Evolutionary conservation across 179 eudicot genomes (phyloP).

Genomic region (Pouteria campechiana): DNA sequence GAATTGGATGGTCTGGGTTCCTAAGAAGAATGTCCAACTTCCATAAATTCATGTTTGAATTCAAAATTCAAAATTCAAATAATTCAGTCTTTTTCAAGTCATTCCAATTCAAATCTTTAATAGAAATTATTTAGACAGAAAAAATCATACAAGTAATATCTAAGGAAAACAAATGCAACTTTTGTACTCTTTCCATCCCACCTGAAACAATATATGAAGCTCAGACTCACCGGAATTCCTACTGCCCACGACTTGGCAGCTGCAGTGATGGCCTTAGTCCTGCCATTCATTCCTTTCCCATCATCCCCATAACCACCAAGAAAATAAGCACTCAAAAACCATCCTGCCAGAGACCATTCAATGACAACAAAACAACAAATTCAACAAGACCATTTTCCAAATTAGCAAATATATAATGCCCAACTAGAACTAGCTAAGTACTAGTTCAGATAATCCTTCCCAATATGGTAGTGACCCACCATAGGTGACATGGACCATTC

Average conservation of each 20-base stretch:
- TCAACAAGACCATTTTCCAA: constrained; percentile 1
- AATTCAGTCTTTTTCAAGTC: too few species aligned
- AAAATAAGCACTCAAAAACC: constrained; percentile 91
- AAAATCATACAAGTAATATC: background rate
- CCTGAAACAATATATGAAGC: background rate
- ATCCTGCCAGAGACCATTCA: too few species aligned
- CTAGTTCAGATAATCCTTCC: too few species aligned
- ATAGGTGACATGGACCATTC: too few species aligned
- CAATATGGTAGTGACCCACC: too few species aligned
- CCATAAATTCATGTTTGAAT: background rate
- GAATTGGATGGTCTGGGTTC: too few species aligned
- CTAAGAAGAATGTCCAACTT: too few species aligned
- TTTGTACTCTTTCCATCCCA: too few species aligned
- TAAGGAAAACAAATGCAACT: background rate
- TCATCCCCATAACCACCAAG: constrained; percentile 86
- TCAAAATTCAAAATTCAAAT: background rate
- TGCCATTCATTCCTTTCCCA: constrained; percentile 82
- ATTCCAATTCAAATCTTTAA: background rate
- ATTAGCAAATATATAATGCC: too few species aligned
- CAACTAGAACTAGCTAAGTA: too few species aligned
- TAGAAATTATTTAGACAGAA: background rate
- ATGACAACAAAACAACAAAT: too few species aligned
- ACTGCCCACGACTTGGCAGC: constrained; percentile 82
- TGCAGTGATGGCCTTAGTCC: constrained; percentile 56
- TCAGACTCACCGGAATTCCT: constrained; percentile 71